Evolutionary conservation across 768 basidiomycete genomes (phyloP), one percentile per base, ranked within the genome.

Genomic region (Pleurotus ostreatus): DNA sequence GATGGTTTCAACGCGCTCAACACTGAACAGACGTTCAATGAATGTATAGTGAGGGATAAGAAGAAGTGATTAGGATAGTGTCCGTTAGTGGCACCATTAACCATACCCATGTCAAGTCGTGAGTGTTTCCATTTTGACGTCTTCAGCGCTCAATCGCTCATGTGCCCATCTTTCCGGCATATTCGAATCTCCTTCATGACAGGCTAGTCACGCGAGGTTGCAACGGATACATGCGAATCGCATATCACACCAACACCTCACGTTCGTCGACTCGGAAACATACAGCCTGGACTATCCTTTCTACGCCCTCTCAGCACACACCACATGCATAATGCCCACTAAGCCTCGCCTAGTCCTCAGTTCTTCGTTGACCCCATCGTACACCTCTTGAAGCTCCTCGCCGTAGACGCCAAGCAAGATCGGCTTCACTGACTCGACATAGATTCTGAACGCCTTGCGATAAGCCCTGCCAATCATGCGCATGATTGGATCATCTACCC

Each of bases 351-450:
- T 72, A 4, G 57, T 66, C 52, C 68, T 63, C 55, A 86, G 65
- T 61, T 88, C 87, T 9, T 68, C 25, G 76, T 51, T 58, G 74
- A 82, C 7, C 69, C 78, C 2, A 56, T 63, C 8, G 80, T 65
- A 41, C 86, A 57, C 1, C 62, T 61, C 9, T 41, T 41, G 37
- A 20, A 53, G 51, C 18, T 70, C 66, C 34, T 70, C 71, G 16
- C 65, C 55, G 2, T 74, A 78, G 11, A 70, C 71, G 15, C 78
- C 70, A 22, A 65, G 55, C 45, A 89, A 63, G 52, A 88, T 61
- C 0, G 78, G 76, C 56, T 66, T 75, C 52, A 83, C 68, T 18
- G 81, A 81, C 15, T 77, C 69, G 3, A 79, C 75, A 47, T 81
- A 84, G 20, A 69, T 63, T 26, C 65, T 60, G 57, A 79, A 71